Evolutionary conservation across 225 moss, liverwort and hornwort genomes (phyloP).

Genomic region (Anthoceros angustus): DNA sequence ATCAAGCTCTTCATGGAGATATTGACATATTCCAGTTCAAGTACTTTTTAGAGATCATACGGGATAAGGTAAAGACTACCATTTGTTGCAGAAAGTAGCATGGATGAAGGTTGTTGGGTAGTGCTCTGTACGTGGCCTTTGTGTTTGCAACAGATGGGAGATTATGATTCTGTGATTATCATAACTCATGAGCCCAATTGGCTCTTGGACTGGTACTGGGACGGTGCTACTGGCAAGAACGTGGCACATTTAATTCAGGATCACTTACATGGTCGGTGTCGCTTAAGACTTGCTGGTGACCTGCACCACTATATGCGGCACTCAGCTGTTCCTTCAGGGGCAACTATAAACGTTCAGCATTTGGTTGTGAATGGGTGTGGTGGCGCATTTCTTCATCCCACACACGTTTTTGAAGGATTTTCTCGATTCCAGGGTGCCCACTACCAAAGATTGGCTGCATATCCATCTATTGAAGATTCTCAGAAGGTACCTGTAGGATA

Average conservation of each 20-base stretch:
- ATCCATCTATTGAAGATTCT: conserved; percentile 24
- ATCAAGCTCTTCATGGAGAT: conserved; percentile 97
- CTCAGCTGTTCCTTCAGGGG: conserved; percentile 9
- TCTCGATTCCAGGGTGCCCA: conserved; percentile 19
- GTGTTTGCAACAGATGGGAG: conserved; percentile 20
- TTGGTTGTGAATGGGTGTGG: conserved; percentile 42
- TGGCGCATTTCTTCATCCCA: conserved; percentile 45
- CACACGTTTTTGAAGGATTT: conserved; percentile 36
- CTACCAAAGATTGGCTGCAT: conserved; percentile 25
- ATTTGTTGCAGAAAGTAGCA: neutral
- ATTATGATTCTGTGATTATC: conserved; percentile 32
- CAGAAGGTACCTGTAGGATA: conserved; percentile 17
- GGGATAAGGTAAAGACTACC: conserved; percentile 34
- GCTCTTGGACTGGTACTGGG: conserved; percentile 56
- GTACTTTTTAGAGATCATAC: conserved; percentile 77
- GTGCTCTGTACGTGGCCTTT: neutral
- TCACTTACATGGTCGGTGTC: conserved; percentile 30
- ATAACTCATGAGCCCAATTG: conserved; percentile 52
- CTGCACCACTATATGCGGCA: conserved; percentile 48
- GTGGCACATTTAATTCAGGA: conserved; percentile 28
- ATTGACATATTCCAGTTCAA: conserved; percentile 99
- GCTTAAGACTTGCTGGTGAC: conserved; percentile 35
- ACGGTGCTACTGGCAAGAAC: conserved; percentile 22
- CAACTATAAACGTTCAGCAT: conserved; percentile 13
- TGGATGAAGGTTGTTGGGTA: neutral